These are phyloP conservation scores for Lipomyces anomalus DNA, from an alignment of 805 yeast species.

Conservation along the genomic window DNA sequence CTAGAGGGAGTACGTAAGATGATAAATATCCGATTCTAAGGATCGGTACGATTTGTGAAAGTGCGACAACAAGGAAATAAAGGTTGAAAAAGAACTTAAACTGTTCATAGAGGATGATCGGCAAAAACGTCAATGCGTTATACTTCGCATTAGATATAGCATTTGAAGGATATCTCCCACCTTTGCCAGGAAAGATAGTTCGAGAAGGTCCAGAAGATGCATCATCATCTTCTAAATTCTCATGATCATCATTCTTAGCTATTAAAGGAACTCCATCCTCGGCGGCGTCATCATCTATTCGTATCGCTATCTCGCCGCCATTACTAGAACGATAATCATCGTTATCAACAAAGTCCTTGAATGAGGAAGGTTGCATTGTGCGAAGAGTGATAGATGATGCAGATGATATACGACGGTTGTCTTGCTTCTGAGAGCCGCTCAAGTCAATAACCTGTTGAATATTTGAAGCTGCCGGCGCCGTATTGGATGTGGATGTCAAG, in stretches of 20 bases:
- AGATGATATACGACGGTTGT: conserved; percentile 8
- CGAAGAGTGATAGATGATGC: conserved; percentile 22
- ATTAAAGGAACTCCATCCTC: conserved; percentile 24
- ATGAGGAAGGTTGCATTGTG: conserved; percentile 21
- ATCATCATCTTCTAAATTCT: conserved; percentile 8
- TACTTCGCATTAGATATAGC: conserved; percentile 93
- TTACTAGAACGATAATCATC: conserved; percentile 13
- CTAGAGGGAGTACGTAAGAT: conserved; percentile 89
- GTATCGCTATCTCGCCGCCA: conserved; percentile 20
- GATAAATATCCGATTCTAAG: conserved; percentile 89
- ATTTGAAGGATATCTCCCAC: conserved; percentile 47
- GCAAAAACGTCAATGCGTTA: conserved; percentile 79
- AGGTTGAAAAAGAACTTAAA: conserved; percentile 94
- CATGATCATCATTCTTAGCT: conserved; percentile 19
- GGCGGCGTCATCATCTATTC: conserved; percentile 19
- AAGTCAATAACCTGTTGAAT: too few species aligned
- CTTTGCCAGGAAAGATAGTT: conserved; percentile 15
- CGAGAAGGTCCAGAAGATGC: conserved; percentile 15
- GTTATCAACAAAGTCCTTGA: conserved; percentile 20
- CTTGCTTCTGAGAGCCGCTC: too few species aligned
- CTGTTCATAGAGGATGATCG: conserved; percentile 86
- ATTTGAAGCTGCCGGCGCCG: too few species aligned
- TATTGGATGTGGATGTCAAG: too few species aligned
- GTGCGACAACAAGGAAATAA: conserved; percentile 85
- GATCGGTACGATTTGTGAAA: conserved; percentile 86